Base-by-base conservation (phyloP, 176 grass and related monocot genomes). In the Oryza punctata region DNA sequence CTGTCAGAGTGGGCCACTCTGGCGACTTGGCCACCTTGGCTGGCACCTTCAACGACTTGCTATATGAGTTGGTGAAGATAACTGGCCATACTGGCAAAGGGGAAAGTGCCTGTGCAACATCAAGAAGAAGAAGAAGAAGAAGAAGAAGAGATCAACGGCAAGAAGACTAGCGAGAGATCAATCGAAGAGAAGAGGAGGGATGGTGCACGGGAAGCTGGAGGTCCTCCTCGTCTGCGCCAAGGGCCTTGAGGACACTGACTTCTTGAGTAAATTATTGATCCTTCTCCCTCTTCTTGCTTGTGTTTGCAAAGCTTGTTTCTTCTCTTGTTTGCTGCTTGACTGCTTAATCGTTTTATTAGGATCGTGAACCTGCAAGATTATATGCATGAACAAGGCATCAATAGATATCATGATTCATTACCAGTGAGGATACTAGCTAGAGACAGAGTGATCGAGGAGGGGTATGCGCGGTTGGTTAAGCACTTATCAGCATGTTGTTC, bases 221-320 rank as follows among this genome's bases (percentile, higher is more conserved):
- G 89, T 91, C 15, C 89, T 94, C 50, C 92, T 91, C 30, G 69
- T 91, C 67, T 63, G 77, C 67, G 92, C 92, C 89, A 94, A 89
- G 81, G 89, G 73, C 78, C 89, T 94, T 46, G 84, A 85, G 29
- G 64, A 94, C 87, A 72, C 84, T 37, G 89, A 94, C 85, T 85
- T 91, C 81, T 65, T 94, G 67, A 57, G 89, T 89, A 73, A 41
- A 16, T 4, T 0, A 0, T 0, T 30, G 19, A 10, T 70, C 26
- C 11, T n/a, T 70, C 19, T 57, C 1, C 7, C 52, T 44, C 13
- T 76, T 66, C 57, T 69, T 37, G 23, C 13, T 23, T 64, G 43
- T 35, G 32, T n/a, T 15, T 33, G 27, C 3, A 26, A 57, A 60
- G 57, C 19, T 60, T 60, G 40, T 70, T 2, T 59, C 7, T 6